phyloP scores from a whole-genome alignment of 805 yeast species.

The Candida sakaeoensis region DNA sequence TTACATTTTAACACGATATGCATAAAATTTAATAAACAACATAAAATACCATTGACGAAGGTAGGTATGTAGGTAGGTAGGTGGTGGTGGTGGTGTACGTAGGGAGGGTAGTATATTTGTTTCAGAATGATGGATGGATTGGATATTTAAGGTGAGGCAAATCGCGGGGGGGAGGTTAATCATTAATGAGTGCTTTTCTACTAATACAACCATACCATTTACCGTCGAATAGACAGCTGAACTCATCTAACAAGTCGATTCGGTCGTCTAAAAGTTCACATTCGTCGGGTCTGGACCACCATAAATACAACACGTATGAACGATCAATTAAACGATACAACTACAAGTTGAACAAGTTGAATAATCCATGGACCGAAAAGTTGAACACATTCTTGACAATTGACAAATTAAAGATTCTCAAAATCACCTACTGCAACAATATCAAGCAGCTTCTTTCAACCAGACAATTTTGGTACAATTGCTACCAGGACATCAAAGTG shows the following conservation, averaged over 20 bases:
- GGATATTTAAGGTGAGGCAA: no score
- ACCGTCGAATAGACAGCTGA: not conserved
- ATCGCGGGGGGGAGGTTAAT: not conserved
- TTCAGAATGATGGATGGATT: no score
- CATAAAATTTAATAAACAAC: no score
- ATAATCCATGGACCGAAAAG: not conserved
- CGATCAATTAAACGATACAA: not conserved
- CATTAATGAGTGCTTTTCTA: not conserved
- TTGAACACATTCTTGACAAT: not conserved
- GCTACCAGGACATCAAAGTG: conserved; percentile 7
- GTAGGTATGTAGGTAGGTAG: no score
- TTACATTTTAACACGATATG: no score
- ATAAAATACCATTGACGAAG: no score
- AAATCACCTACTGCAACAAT: conserved; percentile 1
- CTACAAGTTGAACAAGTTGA: not conserved
- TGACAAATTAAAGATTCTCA: not conserved
- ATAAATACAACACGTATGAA: not conserved
- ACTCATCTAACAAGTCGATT: not conserved
- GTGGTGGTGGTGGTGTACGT: no score
- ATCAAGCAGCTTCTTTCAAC: not conserved
- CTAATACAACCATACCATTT: not conserved
- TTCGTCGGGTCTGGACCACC: not conserved
- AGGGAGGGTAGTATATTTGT: no score
- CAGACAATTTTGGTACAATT: conserved; percentile 8
- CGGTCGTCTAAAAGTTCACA: not conserved